Evolutionary conservation across 1,139 yeast genomes (phyloP), one percentile per base, ranked within the genome.

Genomic region (Kodamaea derodonti): DNA sequence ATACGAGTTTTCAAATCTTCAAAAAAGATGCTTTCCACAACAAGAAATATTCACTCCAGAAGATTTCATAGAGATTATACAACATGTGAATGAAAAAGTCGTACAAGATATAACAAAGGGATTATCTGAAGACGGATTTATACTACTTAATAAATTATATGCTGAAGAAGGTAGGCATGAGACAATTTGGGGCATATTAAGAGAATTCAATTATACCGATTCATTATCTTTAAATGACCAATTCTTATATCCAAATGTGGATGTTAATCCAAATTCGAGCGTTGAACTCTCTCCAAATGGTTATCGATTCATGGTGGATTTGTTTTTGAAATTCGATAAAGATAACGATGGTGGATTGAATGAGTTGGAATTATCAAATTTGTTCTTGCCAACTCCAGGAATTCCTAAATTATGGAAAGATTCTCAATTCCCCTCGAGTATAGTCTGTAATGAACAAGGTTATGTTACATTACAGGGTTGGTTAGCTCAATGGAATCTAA

Each of bases 401-500:
- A 72, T 88, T 3, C 98, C 98, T 0, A 71, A 70, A 40, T 65
- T 84, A 8, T 92, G 98, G 98, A 69, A 72, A 31, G 92, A 85
- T 22, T 75, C 86, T 1, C 82, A 81, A 46, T 92, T 92, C 50
- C 98, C 98, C 0, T 67, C 75, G 16, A 78, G 95, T 1, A 84
- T 95, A 5, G 96, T 90, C 2, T 76, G 95, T 38, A 90, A 88
- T 53, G 96, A 87, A 44, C 80, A 79, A 42, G 97, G 96, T 0
- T 76, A 80, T 52, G 92, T 92, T 3, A 86, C 97, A 0, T 60
- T 92, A 22, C 97, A 92, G 61, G 98, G 98, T 2, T 92, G 98
- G 98, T 62, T 92, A 29, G 97, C 98, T 0, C 97, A 92, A 51
- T 92, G 98, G 98, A 83, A 92, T 47, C 82, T 92, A 81, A 87